Percentiles rank a stretch among this genome's conserved stretches.
Evolutionary conservation across 768 basidiomycete species (phyloP).

Genomic region (Rhizopogon rudus): DNA sequence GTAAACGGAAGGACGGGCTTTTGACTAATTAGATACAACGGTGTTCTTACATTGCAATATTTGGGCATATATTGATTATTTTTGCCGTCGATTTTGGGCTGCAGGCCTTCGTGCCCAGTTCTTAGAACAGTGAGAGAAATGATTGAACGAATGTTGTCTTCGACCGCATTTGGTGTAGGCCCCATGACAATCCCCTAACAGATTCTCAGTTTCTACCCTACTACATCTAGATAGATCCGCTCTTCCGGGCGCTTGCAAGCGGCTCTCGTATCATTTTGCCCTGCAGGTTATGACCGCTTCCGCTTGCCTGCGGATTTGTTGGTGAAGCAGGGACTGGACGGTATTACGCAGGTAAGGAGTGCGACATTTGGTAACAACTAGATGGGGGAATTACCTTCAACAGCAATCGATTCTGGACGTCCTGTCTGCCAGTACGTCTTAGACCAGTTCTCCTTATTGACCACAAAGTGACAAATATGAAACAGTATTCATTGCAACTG

Average conservation of each 20-base stretch:
- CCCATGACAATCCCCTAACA: conserved; percentile 18
- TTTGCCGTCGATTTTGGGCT: not conserved
- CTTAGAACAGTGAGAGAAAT: too few relatives aligned
- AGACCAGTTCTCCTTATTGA: conserved; percentile 50
- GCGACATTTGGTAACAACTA: too few relatives aligned
- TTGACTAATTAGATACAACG: not conserved
- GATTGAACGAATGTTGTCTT: too few relatives aligned
- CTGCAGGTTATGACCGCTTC: conserved; percentile 75
- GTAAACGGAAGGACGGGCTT: not conserved
- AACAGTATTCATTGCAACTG: conserved; percentile 71
- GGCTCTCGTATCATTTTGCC: conserved; percentile 59
- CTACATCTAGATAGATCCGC: conserved; percentile 42
- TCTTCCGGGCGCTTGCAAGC: conserved; percentile 35
- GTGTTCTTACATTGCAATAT: not conserved
- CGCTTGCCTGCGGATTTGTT: conserved; percentile 57
- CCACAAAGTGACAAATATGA: conserved; percentile 38
- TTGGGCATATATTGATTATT: not conserved
- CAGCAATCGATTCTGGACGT: conserved; percentile 69
- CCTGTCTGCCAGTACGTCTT: conserved; percentile 57
- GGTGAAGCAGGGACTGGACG: conserved; percentile 32
- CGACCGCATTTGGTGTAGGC: too few relatives aligned
- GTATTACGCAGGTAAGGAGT: conserved; percentile 27
- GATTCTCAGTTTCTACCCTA: conserved; percentile 53
- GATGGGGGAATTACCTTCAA: not conserved
- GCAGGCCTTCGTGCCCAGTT: too few relatives aligned